Percentiles rank a stretch among this genome's conserved stretches.
These are phyloP conservation scores for Pseudocohnilembus persalinus DNA, from an alignment of 169 alveolate genomes.

Conservation along the genomic window DNA sequence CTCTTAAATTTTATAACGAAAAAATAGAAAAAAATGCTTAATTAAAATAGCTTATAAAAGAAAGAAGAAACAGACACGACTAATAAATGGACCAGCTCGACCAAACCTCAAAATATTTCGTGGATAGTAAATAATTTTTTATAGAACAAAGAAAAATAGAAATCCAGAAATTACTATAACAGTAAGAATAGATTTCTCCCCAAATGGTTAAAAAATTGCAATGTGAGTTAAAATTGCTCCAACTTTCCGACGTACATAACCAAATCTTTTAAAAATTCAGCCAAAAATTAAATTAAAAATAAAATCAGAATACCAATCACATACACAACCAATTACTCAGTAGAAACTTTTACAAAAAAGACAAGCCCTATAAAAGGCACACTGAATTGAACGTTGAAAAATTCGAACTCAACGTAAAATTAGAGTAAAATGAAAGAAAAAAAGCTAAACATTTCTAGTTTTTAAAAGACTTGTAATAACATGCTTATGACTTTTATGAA, in stretches of 20 bases:
- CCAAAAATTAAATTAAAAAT: constrained; percentile 1
- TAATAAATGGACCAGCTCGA: neutral
- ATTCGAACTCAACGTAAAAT: constrained; percentile 32
- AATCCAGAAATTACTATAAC: neutral
- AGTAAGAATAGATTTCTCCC: neutral
- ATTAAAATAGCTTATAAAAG: constrained; percentile 34
- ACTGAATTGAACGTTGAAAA: constrained; percentile 23
- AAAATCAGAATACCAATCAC: constrained; percentile 12
- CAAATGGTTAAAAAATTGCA: neutral
- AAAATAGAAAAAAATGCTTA: constrained; percentile 45
- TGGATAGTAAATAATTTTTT: constrained; percentile 4
- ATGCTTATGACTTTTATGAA: constrained; percentile 71
- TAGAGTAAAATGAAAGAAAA: constrained; percentile 50
- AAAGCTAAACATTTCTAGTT: constrained; percentile 75
- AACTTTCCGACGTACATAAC: neutral
- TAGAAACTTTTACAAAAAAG: constrained; percentile 31
- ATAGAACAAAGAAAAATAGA: constrained; percentile 23
- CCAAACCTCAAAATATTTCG: no score
- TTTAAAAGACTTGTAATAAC: constrained; percentile 63
- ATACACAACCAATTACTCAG: constrained; percentile 27
- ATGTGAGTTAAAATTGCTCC: neutral
- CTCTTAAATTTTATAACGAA: constrained; percentile 36
- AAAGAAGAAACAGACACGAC: constrained; percentile 6
- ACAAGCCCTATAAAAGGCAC: constrained; percentile 34
- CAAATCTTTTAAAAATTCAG: neutral